Evolutionary conservation across 805 yeast genomes (phyloP).

Genomic region (Sungouiella thailandica): DNA sequence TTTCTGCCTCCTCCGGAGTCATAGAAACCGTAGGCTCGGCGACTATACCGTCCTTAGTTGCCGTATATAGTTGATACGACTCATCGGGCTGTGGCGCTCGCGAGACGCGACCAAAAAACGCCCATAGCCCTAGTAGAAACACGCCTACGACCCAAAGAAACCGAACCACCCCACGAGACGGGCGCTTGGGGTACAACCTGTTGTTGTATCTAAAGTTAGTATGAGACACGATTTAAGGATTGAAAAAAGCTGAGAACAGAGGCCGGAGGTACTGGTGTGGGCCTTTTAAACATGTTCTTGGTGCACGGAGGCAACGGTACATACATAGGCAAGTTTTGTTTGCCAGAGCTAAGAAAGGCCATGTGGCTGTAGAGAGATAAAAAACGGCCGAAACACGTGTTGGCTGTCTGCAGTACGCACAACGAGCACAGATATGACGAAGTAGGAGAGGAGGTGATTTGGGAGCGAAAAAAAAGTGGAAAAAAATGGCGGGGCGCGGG

Average conservation of each 20-base stretch:
- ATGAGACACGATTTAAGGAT: too few relatives aligned
- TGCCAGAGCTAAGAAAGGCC: constrained; percentile 14
- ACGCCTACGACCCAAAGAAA: constrained; percentile 6
- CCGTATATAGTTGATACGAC: constrained; percentile 22
- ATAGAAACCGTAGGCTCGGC: constrained; percentile 5
- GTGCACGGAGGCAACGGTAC: constrained; percentile 12
- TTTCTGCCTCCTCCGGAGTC: constrained; percentile 19
- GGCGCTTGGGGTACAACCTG: constrained; percentile 10
- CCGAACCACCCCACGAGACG: constrained; percentile 6
- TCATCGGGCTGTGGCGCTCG: constrained; percentile 2
- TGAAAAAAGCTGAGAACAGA: too few relatives aligned
- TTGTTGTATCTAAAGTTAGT: constrained; percentile 8
- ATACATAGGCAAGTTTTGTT: constrained; percentile 46
- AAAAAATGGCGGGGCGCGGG: too few relatives aligned
- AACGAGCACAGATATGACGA: too few relatives aligned
- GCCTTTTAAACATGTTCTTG: not conserved
- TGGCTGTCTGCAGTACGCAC: too few relatives aligned
- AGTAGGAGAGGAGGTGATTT: too few relatives aligned
- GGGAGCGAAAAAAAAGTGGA: too few relatives aligned
- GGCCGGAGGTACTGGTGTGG: constrained; percentile 1
- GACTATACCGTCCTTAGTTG: constrained; percentile 28
- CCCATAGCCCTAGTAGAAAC: constrained; percentile 10
- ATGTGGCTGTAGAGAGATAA: constrained; percentile 4
- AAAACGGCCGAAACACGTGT: constrained; percentile 1
- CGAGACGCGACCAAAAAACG: not conserved